A percentile compares a stretch with the other conserved stretches of the same genome.
phyloP scores from a whole-genome alignment of 768 basidiomycete species.

The Clavulina sp. region DNA sequence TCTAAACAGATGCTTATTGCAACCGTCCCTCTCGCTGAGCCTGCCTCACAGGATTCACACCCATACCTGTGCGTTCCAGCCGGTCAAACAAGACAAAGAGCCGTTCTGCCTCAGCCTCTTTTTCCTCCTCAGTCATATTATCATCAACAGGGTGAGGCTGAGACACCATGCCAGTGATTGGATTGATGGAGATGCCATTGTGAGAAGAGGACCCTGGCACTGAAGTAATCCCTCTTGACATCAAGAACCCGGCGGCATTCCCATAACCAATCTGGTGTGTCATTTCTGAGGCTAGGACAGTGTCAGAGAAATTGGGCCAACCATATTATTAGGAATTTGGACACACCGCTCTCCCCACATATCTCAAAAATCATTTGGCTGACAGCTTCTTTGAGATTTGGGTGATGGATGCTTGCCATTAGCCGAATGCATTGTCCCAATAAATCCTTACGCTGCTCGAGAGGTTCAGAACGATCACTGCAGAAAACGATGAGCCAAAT shows the following conservation, averaged over 20 bases:
- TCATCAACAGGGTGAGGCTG: slow-evolving; percentile 11
- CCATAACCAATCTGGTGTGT: slow-evolving; percentile 82
- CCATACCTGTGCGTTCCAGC: slow-evolving; percentile 56
- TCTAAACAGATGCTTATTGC: no score
- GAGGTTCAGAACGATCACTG: slow-evolving; percentile 53
- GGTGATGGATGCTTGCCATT: slow-evolving; percentile 55
- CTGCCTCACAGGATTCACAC: slow-evolving; percentile 32
- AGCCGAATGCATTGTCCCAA: slow-evolving; percentile 70
- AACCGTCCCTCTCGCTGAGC: slow-evolving; percentile 37
- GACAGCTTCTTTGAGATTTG: slow-evolving; percentile 50
- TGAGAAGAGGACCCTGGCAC: slow-evolving; percentile 28
- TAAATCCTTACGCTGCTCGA: slow-evolving; percentile 56
- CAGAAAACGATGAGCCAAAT: not conserved
- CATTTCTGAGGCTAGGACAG: slow-evolving; percentile 39
- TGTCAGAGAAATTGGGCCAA: slow-evolving; percentile 9
- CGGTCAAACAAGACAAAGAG: slow-evolving; percentile 84
- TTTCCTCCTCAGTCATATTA: slow-evolving; percentile 89
- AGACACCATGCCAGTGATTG: slow-evolving; percentile 62
- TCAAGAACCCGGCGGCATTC: slow-evolving; percentile 87
- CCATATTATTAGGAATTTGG: not conserved
- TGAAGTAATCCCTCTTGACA: slow-evolving; percentile 71
- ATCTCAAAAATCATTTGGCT: slow-evolving; percentile 80
- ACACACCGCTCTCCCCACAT: slow-evolving; percentile 56
- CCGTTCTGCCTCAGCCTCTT: slow-evolving; percentile 82
- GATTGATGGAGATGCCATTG: slow-evolving; percentile 42